Evolutionary conservation across 257 asterid species (phyloP), one percentile per base, ranked within the genome.

Genomic region (Catharanthus roseus): DNA sequence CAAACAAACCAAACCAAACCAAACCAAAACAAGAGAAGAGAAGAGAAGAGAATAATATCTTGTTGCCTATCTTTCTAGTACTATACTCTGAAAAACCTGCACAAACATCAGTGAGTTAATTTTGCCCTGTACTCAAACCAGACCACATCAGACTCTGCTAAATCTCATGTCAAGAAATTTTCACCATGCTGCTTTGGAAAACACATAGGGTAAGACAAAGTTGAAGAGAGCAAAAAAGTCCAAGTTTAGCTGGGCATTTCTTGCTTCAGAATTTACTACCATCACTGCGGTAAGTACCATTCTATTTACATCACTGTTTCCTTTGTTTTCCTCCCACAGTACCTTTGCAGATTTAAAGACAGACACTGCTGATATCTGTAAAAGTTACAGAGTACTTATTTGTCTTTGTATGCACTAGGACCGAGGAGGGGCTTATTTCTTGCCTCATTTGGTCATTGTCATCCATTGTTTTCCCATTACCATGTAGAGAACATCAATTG

Each of bases 361-460:
- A 34, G 6, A 72, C 49, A 11, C 68, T 58, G 60, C 36, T 16
- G 29, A 38, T 64, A 50, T 49, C 66, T 10, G 63, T 73, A 62
- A 28, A 36, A 24, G 51, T 19, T 39, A 64, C 42, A 38, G 5
- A 3, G 42, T 38, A 38, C 8, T 8, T 38, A 38, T 18, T 66
- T 66, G 77, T 66, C 67, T 41, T 42, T 29, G 1, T 29, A 15
- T 53, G 72, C 57, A 54, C 49, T 21, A 41, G 55, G 39, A 16
- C 61, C 68, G 12, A 41, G 56, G 47, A 54, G 65, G 47, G 41
- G 12, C 67, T 65, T 15, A 39, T 66, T 65, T 66, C 49, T 42
- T 67, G 61, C 72, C 50, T 70, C 55, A 53, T 53, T 51, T 31
- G 58, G 77, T 73, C 66, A 53, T 54, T 54, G 7, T 65, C 57